Base-by-base conservation (phyloP, 2,329 filamentous ascomycete genomes). In the Stachybotrys echinatus region DNA sequence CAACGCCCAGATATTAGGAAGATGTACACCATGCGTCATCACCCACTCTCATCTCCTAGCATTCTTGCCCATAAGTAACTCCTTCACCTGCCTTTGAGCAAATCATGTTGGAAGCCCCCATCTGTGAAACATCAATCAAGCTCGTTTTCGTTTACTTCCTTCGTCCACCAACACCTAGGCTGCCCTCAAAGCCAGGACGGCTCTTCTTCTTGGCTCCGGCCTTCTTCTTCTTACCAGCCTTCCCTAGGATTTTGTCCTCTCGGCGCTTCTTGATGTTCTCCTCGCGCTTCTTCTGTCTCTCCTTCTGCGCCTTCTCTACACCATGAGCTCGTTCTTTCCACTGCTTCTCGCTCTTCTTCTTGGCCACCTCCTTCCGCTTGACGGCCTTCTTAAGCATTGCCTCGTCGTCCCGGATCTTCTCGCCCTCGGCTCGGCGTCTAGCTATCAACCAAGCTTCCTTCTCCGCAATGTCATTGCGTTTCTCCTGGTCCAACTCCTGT, bases 391-490 rank as follows among this genome's bases (percentile, higher is more conserved):
- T 96, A 23, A 99, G 78, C 50, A 96, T 72, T 43, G 81, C 83
- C 55, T 90, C 89, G 66, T 96, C 90, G 63, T 97, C 91, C 52
- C 84, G 84, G 31, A 96, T 86, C 65, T 89, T 88, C 64, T 96
- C 92, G 45, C 94, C 94, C 66, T 95, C 89, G 2, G 87, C 90
- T 21, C 88, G 84, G 69, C 90, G 89, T 69, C 92, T 87, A 3
- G 94, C 94, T 45, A 88, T 92, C 52, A 96, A 76, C 94, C 94
- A 99, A 51, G 85, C 76, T 61, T 99, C 92, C 75, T 97, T 97
- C 69, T 96, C 89, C 53, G 91, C 84, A 42, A 97, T 86, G 52
- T 95, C 89, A 54, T 85, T 85, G 50, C 88, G 87, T 73, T 96
- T 95, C 57, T 83, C 81, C 1, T 86, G 82, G 59, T 92, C 88